Percentiles rank a stretch among this genome's conserved stretches.
phyloP scores from a whole-genome alignment of 768 basidiomycete species.

The Clavaria fumosa region DNA sequence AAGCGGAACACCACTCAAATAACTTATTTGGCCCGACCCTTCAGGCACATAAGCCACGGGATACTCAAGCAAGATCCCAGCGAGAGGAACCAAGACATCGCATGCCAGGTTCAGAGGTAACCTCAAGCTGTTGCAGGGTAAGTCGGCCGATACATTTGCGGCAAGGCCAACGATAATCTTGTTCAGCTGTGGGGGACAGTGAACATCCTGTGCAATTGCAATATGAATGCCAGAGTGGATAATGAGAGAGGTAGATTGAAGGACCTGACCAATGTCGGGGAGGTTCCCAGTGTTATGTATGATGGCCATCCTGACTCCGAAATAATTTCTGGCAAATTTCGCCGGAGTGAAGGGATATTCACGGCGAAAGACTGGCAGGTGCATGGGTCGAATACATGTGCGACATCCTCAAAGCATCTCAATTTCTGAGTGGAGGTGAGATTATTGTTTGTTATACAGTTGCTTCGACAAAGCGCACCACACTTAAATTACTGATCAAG shows the following conservation, averaged over 20 bases:
- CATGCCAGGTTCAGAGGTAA: not conserved
- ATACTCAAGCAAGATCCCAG: constrained; percentile 47
- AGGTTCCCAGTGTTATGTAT: not conserved
- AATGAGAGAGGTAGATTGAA: not conserved
- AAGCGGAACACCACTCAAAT: constrained; percentile 31
- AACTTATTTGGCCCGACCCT: constrained; percentile 16
- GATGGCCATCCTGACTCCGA: constrained; percentile 1
- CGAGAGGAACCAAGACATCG: constrained; percentile 28
- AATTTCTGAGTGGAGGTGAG: constrained; percentile 9
- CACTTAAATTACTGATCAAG: constrained; percentile 26
- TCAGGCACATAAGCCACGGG: constrained; percentile 35
- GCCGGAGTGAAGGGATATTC: no score
- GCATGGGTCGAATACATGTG: no score
- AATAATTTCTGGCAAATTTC: no score
- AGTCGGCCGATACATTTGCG: not conserved
- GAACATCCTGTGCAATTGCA: not conserved
- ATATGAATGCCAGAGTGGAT: not conserved
- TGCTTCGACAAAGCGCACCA: constrained; percentile 14
- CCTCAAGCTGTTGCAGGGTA: not conserved
- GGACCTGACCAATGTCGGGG: not conserved
- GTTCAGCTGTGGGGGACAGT: not conserved
- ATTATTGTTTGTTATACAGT: not conserved
- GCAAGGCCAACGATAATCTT: not conserved
- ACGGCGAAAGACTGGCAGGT: no score
- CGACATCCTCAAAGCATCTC: constrained; percentile 3